Base-by-base conservation (phyloP, 371 early-diverging fungal species). In the Nematocida major region DNA sequence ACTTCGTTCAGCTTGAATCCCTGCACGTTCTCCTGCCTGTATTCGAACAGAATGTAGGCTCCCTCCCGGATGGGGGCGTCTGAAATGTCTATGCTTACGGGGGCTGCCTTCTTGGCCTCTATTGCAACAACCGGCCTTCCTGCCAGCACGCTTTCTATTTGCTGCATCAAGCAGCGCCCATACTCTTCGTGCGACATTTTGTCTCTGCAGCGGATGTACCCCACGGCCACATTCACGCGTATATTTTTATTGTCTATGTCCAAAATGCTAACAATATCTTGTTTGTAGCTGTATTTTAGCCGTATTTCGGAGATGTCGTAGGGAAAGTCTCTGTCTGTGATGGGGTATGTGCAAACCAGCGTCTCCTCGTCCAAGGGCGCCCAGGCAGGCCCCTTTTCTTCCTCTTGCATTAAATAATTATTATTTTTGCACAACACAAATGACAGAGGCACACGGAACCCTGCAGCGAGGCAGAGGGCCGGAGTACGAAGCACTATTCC, bases 251-350 rank as follows among this genome's bases (percentile, higher is more conserved):
- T 76, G 30, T 73, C 61, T 39, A 80, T 76, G 26, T 54, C 59
- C 28, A 69, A 18, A 9, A 81, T 48, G 24, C 20, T 38, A 3
- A 81, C 59, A 18, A 38, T 54, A 36, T 81, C 66, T 26, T 20
- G 20, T 20, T 54, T 42, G 38, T 49, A 38, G 48, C 79, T 66
- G 57, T 79, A 83, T 54, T 59, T 49, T 9, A 83, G 38, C 3
- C 48, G 54, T 22, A 83, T 43, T 32, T 48, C 34, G 22, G 36
- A 22, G 32, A 83, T 68, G 50, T 79, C 79, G 66, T 78, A 83
- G 48, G 79, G 67, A 30, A 79, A 83, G 54, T 70, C 65, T 15
- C 53, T 11, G 30, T 78, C 66, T 11, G 59, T 40, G 38, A 80
- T 81, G 20, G 66, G 5, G 79, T 80, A 77, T 20, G 59, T 63